Evolutionary conservation across 1,284 basidiomycete genomes (phyloP).

Genomic region (Cystobasidiaceae sp.): DNA sequence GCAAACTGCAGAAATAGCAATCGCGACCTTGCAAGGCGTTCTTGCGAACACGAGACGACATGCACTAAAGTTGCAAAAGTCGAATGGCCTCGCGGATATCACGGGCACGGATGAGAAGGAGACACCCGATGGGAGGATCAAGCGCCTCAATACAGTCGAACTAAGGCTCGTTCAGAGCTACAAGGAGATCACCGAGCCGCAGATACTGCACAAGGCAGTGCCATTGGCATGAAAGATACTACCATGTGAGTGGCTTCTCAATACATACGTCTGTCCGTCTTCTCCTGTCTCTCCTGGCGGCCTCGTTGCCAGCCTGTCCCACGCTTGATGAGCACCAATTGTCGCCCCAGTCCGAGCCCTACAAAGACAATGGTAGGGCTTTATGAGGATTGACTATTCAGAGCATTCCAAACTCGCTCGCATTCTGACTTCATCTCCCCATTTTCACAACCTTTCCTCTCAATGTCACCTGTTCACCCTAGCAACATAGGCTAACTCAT

Average conservation of each 20-base stretch:
- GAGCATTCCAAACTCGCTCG: conserved; percentile 39
- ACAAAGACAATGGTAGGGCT: conserved; percentile 29
- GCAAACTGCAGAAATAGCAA: conserved; percentile 53
- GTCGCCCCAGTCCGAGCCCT: conserved; percentile 43
- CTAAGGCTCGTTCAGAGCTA: conserved; percentile 72
- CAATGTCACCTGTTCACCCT: too few relatives aligned
- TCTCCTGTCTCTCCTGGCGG: neutral
- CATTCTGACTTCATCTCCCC: too few relatives aligned
- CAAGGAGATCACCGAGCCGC: conserved; percentile 51
- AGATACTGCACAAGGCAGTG: conserved; percentile 35
- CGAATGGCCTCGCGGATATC: conserved; percentile 48
- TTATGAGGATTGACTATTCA: conserved; percentile 36
- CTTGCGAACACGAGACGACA: conserved; percentile 66
- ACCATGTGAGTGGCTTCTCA: neutral
- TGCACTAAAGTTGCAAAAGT: conserved; percentile 45
- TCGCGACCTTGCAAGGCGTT: conserved; percentile 80
- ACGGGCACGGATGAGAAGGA: conserved; percentile 45
- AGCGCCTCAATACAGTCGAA: conserved; percentile 80
- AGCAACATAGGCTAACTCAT: too few relatives aligned
- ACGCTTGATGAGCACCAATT: conserved; percentile 35
- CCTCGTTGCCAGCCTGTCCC: neutral
- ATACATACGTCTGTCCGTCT: neutral
- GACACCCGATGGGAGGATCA: conserved; percentile 57
- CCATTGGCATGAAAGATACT: conserved; percentile 18
- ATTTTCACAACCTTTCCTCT: too few relatives aligned